phyloP scores from a whole-genome alignment of 2,329 filamentous ascomycete species.

The Pezicula neosporulosa region DNA sequence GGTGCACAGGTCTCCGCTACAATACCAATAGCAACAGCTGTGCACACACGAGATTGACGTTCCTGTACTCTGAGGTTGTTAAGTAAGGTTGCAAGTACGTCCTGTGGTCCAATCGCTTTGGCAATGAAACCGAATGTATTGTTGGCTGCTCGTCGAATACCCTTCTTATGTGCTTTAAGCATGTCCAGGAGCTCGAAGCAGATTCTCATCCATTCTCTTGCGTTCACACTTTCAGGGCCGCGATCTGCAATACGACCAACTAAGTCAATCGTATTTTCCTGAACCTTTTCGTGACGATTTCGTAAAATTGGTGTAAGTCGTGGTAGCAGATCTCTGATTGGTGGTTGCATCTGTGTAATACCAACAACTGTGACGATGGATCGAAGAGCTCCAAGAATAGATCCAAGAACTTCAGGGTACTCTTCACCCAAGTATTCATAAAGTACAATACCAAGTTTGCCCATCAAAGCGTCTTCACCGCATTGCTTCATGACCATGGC shows the following conservation, averaged over 20 bases:
- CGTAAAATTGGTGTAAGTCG: constrained; percentile 96
- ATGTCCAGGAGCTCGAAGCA: constrained; percentile 99
- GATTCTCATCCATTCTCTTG: constrained; percentile 99
- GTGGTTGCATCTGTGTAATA: constrained; percentile 97
- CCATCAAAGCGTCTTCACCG: constrained; percentile 92
- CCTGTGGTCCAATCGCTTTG: constrained; percentile 96
- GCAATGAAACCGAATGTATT: constrained; percentile 99
- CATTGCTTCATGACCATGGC: constrained; percentile 99
- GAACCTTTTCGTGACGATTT: constrained; percentile 98
- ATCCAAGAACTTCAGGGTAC: constrained; percentile 95
- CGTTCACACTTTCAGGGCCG: constrained; percentile 93
- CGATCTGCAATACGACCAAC: constrained; percentile 97
- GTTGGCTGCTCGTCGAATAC: constrained; percentile 95
- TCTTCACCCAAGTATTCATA: constrained; percentile 99
- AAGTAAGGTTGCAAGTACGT: constrained; percentile 90
- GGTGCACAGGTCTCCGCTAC: constrained; percentile 97
- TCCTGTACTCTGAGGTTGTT: constrained; percentile 98
- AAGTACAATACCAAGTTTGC: constrained; percentile 87
- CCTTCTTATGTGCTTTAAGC: constrained; percentile 99
- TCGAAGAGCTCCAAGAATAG: constrained; percentile 89
- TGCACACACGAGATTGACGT: constrained; percentile 96
- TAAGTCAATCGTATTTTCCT: constrained; percentile 97
- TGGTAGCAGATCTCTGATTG: constrained; percentile 92
- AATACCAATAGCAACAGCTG: constrained; percentile 96
- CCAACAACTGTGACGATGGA: constrained; percentile 97